Percentiles rank a stretch among this genome's conserved stretches.
These are phyloP conservation scores for Avena atlantica DNA, from an alignment of 176 grass and related monocot genomes.

Conservation along the genomic window DNA sequence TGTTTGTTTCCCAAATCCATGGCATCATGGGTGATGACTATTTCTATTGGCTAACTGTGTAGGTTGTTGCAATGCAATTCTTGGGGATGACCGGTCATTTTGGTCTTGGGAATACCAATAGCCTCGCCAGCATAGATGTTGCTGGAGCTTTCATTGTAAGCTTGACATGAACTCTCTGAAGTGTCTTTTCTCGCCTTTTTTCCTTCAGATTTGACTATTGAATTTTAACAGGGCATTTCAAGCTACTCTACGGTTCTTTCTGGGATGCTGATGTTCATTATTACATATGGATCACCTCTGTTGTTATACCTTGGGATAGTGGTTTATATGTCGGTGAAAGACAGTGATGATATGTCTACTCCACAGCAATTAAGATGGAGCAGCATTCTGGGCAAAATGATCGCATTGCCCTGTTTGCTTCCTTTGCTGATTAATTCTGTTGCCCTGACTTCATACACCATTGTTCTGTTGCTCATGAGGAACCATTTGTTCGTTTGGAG, in stretches of 20 bases:
- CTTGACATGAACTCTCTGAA: conserved; percentile 30
- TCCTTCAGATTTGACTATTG: conserved; percentile 40
- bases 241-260: conserved; percentile 79
- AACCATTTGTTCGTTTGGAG: conserved; percentile 98
- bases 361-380: conserved; percentile 47
- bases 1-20: background rate
- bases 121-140: conserved; percentile 89
- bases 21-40: conserved; percentile 22
- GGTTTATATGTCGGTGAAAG: conserved; percentile 61
- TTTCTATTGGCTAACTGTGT: conserved; percentile 34
- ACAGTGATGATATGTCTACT: conserved; percentile 34
- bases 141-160: conserved; percentile 94
- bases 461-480: conserved; percentile 87
- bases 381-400: conserved; percentile 46
- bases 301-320: conserved; percentile 72
- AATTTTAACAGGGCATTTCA: conserved; percentile 78
- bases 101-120: conserved; percentile 95
- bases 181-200: background rate
- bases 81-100: conserved; percentile 83
- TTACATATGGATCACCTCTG: conserved; percentile 80
- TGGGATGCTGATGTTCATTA: conserved; percentile 84
- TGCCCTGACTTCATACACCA: conserved; percentile 77
- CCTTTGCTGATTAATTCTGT: conserved; percentile 79
- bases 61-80: conserved; percentile 80
- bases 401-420: conserved; percentile 71